These are phyloP conservation scores for Myxozyma vanderwaltii DNA, from an alignment of 805 yeast genomes.

Conservation along the genomic window DNA sequence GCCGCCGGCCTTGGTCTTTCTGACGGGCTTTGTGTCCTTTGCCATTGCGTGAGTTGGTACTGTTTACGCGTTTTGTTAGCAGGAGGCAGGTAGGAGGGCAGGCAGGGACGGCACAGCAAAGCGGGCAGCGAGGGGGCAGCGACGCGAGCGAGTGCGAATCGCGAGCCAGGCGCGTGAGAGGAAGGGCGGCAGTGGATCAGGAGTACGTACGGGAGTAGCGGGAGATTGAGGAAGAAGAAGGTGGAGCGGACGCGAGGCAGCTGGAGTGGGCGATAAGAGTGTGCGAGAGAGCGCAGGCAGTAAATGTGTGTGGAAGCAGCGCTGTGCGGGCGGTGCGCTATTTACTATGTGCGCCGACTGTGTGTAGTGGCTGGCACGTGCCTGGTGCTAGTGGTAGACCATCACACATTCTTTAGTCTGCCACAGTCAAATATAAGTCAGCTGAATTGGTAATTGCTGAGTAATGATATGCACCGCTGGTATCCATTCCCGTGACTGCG, in stretches of 20 bases:
- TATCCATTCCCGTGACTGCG: too few relatives aligned
- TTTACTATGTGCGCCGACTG: slow-evolving; percentile 18
- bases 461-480: too few relatives aligned
- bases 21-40: slow-evolving; percentile 30
- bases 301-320: slow-evolving; percentile 14
- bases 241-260: neutral
- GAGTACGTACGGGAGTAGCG: neutral
- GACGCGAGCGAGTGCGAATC: neutral
- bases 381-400: slow-evolving; percentile 3
- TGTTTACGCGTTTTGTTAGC: slow-evolving; percentile 15
- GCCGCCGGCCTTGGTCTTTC: slow-evolving; percentile 34
- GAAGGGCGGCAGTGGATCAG: neutral
- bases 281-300: slow-evolving; percentile 2
- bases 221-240: neutral
- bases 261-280: neutral
- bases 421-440: too few relatives aligned
- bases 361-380: neutral
- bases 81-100: neutral
- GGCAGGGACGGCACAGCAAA: neutral
- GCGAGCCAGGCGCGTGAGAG: neutral
- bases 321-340: slow-evolving; percentile 22
- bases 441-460: too few relatives aligned
- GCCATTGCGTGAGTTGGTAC: slow-evolving; percentile 27
- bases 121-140: neutral
- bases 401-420: slow-evolving; percentile 8